phyloP scores from a whole-genome alignment of 2,329 filamentous ascomycete species.

The Aspergillus ibericus region DNA sequence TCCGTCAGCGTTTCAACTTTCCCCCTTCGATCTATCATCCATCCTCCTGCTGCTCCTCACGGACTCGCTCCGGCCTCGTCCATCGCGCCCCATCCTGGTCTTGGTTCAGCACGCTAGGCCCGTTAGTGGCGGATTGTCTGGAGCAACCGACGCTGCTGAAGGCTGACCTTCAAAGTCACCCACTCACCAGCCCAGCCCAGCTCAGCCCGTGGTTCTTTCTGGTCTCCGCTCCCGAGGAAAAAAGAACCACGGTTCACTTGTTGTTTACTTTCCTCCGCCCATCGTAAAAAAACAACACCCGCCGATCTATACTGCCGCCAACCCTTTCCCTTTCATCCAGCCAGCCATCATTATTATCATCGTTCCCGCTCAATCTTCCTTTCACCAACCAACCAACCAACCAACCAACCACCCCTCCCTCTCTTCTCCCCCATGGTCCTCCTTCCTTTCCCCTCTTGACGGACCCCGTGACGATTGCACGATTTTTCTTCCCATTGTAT shows the following conservation, averaged over 20 bases:
- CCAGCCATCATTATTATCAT: not conserved
- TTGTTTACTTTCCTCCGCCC: slow-evolving; percentile 30
- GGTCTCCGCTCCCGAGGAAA: slow-evolving; percentile 11
- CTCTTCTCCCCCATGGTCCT: slow-evolving; percentile 6
- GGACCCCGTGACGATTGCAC: not conserved
- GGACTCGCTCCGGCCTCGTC: not conserved
- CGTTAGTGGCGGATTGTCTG: slow-evolving; percentile 29
- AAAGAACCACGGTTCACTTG: slow-evolving; percentile 37
- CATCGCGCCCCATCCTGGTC: slow-evolving; percentile 4
- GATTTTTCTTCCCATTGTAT: not conserved
- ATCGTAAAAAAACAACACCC: slow-evolving; percentile 27
- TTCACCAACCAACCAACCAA: slow-evolving; percentile 3
- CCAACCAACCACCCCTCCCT: slow-evolving; percentile 3
- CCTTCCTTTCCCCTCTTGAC: slow-evolving; percentile 6
- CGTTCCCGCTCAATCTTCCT: slow-evolving; percentile 5
- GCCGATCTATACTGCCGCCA: slow-evolving; percentile 17
- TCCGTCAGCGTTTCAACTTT: not conserved
- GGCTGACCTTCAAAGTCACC: not conserved
- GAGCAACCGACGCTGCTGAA: slow-evolving; percentile 24
- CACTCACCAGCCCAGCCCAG: not conserved
- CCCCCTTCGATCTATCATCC: not conserved
- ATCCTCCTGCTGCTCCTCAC: not conserved
- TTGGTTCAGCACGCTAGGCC: slow-evolving; percentile 21
- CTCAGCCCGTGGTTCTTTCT: slow-evolving; percentile 8
- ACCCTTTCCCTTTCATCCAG: slow-evolving; percentile 6